phyloP scores from a whole-genome alignment of 306 rosid genomes.

The Castanopsis chinensis region DNA sequence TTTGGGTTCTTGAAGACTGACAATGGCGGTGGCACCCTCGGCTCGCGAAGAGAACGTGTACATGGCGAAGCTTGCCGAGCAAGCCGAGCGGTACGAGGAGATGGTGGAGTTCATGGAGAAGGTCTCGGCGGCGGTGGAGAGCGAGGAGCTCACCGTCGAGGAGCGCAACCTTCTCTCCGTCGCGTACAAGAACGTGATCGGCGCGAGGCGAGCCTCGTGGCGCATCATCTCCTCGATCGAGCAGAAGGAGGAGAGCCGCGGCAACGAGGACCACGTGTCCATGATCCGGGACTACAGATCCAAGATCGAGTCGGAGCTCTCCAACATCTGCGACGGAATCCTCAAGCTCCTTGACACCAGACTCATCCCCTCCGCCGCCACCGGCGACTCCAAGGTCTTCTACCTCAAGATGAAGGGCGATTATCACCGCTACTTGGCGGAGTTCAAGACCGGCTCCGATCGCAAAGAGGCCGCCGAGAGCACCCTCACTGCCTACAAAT shows the following conservation, averaged over 20 bases:
- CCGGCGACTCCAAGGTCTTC: constrained; percentile 97
- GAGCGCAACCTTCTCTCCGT: constrained; percentile 97
- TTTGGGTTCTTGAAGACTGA: constrained; percentile 22
- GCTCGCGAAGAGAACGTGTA: constrained; percentile 95
- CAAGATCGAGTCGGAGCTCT: constrained; percentile 91
- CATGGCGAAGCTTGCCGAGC: constrained; percentile 99
- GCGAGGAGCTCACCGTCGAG: constrained; percentile 89
- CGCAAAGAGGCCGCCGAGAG: constrained; percentile 99
- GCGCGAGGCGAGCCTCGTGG: constrained; percentile 93
- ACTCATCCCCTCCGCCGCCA: constrained; percentile 77
- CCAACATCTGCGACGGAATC: constrained; percentile 91
- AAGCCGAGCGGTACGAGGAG: constrained; percentile 98
- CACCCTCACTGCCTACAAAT: constrained; percentile 90
- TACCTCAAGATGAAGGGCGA: constrained; percentile 99
- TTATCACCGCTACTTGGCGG: constrained; percentile 94
- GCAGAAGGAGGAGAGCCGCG: constrained; percentile 99
- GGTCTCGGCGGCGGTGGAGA: constrained; percentile 80
- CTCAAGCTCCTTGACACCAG: constrained; percentile 96
- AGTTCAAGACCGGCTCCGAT: constrained; percentile 96
- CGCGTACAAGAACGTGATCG: constrained; percentile 94
- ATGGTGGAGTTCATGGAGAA: constrained; percentile 99
- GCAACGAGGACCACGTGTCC: constrained; percentile 89
- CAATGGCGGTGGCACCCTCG: constrained; percentile 73
- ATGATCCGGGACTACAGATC: constrained; percentile 93
- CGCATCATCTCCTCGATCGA: constrained; percentile 96